A percentile compares a stretch with the other conserved stretches of the same genome.
These are phyloP conservation scores for Tephrocybe rancida DNA, from an alignment of 768 basidiomycete genomes.

Conservation along the genomic window DNA sequence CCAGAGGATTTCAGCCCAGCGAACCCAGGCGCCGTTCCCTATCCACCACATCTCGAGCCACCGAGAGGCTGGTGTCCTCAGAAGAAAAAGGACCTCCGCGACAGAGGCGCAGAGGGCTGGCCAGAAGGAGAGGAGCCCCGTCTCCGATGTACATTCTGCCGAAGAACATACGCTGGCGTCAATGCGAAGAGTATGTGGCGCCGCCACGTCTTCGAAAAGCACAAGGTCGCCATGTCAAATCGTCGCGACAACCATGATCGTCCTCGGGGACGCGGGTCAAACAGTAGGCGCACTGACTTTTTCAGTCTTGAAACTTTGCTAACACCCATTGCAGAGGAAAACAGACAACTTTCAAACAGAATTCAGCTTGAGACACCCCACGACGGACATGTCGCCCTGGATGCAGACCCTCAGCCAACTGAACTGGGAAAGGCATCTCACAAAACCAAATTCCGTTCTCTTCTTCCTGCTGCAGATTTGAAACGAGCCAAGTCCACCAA, in stretches of 20 bases:
- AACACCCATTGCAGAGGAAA: conserved; percentile 50
- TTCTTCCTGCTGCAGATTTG: conserved; percentile 24
- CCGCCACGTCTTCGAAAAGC: conserved; percentile 86
- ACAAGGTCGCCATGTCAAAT: conserved; percentile 90
- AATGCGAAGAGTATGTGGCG: conserved; percentile 94
- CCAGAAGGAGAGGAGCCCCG: conserved; percentile 82
- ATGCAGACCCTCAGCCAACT: conserved; percentile 39
- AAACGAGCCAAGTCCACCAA: conserved; percentile 24
- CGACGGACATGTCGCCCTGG: conserved; percentile 44
- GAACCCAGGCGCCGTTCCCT: conserved; percentile 60
- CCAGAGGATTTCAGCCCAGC: conserved; percentile 61
- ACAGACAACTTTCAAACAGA: conserved; percentile 39
- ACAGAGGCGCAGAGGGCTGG: conserved; percentile 69
- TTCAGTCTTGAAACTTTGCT: conserved; percentile 1
- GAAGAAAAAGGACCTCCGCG: conserved; percentile 80
- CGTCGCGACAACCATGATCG: conserved; percentile 72
- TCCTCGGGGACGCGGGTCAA: conserved; percentile 62
- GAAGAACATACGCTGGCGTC: conserved; percentile 82
- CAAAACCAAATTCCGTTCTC: conserved; percentile 49
- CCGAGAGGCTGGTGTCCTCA: conserved; percentile 86
- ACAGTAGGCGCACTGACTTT: conserved; percentile 49
- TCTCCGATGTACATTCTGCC: conserved; percentile 82
- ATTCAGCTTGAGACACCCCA: conserved; percentile 34
- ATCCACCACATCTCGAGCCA: conserved; percentile 79
- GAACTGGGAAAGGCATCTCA: conserved; percentile 34